Base-by-base conservation (phyloP, 768 basidiomycete species). In the Glaciozyma martinii region DNA sequence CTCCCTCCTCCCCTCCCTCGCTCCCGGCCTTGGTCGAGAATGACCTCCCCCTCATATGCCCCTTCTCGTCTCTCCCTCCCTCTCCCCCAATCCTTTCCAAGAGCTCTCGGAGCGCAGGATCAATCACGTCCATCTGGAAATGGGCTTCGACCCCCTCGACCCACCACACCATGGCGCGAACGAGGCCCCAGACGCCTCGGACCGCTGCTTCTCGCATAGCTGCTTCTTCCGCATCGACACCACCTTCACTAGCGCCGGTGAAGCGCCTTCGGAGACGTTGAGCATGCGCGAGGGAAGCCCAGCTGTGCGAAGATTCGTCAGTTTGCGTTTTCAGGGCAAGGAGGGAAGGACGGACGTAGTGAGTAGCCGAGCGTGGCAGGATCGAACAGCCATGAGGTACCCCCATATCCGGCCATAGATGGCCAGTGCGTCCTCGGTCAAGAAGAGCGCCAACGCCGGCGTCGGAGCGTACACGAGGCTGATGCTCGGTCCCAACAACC, bases 71-170 rank as follows among this genome's bases (percentile, higher is more conserved):
- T 25, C 25, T 21, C n/a, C 27, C n/a, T n/a, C 27, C 49, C n/a
- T n/a, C n/a, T n/a, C 27, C 49, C 9, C n/a, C 49, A 25, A 50
- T 25, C n/a, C 49, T n/a, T 10, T 50, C 25, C 13, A 50, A 25
- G 21, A 50, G n/a, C n/a, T 10, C 21, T n/a, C 49, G 49, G 3
- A 50, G n/a, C 23, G 49, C 49, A 15, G 49, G 49, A 27, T 50
- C 49, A 25, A 50, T 50, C 23, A 50, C 49, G 25, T 50, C 49
- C 49, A 25, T 50, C 49, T 25, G n/a, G 10, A 50, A 50, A 15
- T 50, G 49, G n/a, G 49, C 49, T n/a, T 50, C n/a, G 23, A 50
- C n/a, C n/a, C 49, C 49, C 49, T 50, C 49, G 49, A 50, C n/a
- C 13, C n/a, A 50, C 49, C 49, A 50, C 7, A 50, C n/a, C 49